Conservation (phyloP, 2,329 filamentous ascomycete species). For the Chaetomium sp. region DNA sequence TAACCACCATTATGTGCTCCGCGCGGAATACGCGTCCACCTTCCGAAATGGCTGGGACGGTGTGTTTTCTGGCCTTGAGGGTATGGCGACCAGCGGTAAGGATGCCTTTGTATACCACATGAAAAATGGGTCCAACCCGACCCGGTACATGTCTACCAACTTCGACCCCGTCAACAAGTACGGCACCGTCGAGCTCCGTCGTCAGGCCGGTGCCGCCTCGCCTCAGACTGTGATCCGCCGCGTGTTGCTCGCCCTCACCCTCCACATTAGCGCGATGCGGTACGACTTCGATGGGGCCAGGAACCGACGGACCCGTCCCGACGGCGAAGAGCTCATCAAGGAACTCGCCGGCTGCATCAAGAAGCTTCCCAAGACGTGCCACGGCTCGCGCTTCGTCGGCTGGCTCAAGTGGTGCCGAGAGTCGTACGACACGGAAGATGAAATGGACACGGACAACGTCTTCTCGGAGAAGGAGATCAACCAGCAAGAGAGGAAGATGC, state of each 20-base stretch:
- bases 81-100: too few relatives aligned
- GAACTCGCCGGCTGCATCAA: not conserved
- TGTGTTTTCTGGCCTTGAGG: not conserved
- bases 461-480: too few relatives aligned
- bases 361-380: not conserved
- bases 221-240: not conserved
- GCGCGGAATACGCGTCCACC: not conserved
- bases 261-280: not conserved
- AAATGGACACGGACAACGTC: too few relatives aligned
- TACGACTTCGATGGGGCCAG: not conserved
- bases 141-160: not conserved
- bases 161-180: not conserved
- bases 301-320: not conserved
- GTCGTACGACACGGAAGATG: too few relatives aligned
- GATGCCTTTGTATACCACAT: not conserved
- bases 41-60: not conserved
- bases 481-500: too few relatives aligned
- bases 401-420: not conserved
- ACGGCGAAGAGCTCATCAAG: not conserved
- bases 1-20: not conserved
- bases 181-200: not conserved
- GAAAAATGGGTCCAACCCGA: not conserved
- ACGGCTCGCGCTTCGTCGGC: not conserved
- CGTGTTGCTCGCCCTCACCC: not conserved
- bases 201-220: slow-evolving; percentile 1